Conservation (phyloP, 768 basidiomycete genomes). For the Leccinum uliginosum region DNA sequence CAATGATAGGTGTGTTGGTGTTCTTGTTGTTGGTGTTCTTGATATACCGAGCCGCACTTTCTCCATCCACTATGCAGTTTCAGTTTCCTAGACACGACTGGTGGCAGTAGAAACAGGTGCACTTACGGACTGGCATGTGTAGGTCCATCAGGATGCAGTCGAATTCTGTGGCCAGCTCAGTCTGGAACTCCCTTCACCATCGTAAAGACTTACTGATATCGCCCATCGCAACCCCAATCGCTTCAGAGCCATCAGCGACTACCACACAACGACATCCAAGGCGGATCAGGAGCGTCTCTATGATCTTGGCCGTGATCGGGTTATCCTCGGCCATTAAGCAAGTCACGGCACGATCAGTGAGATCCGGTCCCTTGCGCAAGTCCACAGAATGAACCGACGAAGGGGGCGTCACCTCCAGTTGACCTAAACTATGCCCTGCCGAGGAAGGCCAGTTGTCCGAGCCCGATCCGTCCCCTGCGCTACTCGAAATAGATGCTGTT, state of each 20-base stretch:
- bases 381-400: conserved; percentile 87
- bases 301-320: conserved; percentile 96
- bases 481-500: conserved; percentile 83
- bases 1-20: conserved; percentile 86
- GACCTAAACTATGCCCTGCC: conserved; percentile 46
- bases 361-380: conserved; percentile 69
- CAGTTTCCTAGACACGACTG: conserved; percentile 6
- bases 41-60: conserved; percentile 95
- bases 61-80: conserved; percentile 71
- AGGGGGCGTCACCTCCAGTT: conserved; percentile 64
- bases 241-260: conserved; percentile 94
- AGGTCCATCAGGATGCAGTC: conserved; percentile 95
- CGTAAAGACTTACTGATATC: conserved; percentile 76
- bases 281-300: conserved; percentile 89
- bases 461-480: conserved; percentile 72
- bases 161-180: conserved; percentile 57
- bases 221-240: conserved; percentile 94
- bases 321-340: conserved; percentile 96
- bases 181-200: neutral
- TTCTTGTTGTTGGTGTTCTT: conserved; percentile 97
- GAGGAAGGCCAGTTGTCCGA: conserved; percentile 72
- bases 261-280: conserved; percentile 95
- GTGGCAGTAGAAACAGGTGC: neutral
- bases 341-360: conserved; percentile 85
- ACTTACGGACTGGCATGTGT: conserved; percentile 89